phyloP scores from a whole-genome alignment of 768 basidiomycete genomes.

The Lactifluus volemus region DNA sequence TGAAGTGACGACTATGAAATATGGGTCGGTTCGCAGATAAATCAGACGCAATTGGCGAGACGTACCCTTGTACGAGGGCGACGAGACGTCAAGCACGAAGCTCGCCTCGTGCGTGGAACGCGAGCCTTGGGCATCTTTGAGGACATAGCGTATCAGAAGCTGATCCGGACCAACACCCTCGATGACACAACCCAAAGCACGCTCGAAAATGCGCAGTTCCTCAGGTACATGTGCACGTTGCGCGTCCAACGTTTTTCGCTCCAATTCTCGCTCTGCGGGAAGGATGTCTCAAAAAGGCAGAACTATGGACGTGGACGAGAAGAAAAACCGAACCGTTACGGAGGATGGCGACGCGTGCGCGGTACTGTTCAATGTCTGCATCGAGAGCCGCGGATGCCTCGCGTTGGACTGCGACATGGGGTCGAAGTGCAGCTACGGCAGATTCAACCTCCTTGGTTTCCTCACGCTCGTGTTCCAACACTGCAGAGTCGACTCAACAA shows the following conservation, averaged over 20 bases:
- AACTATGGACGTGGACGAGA: neutral
- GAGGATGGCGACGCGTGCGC: slow-evolving; percentile 50
- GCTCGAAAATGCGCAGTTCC: slow-evolving; percentile 51
- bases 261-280: slow-evolving; percentile 54
- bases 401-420: slow-evolving; percentile 55
- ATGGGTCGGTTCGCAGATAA: neutral
- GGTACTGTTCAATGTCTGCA: slow-evolving; percentile 65
- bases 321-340: slow-evolving; percentile 43
- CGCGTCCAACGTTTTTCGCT: slow-evolving; percentile 44
- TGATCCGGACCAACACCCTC: slow-evolving; percentile 71
- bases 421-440: slow-evolving; percentile 47
- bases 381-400: slow-evolving; percentile 54
- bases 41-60: neutral
- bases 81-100: slow-evolving; percentile 19
- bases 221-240: slow-evolving; percentile 45
- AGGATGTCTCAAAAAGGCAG: neutral
- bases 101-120: slow-evolving; percentile 10
- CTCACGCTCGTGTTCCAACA: slow-evolving; percentile 59
- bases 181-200: slow-evolving; percentile 51
- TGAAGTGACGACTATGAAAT: slow-evolving; percentile 62
- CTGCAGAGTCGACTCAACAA: slow-evolving; percentile 27
- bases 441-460: slow-evolving; percentile 65
- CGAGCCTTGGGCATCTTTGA: slow-evolving; percentile 1
- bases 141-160: slow-evolving; percentile 60
- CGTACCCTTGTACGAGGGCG: slow-evolving; percentile 14